Percentiles rank a stretch among this genome's conserved stretches.
These are phyloP conservation scores for Debaryomycetaceae sp. DNA, from an alignment of 1,139 yeast genomes.

Conservation along the genomic window DNA sequence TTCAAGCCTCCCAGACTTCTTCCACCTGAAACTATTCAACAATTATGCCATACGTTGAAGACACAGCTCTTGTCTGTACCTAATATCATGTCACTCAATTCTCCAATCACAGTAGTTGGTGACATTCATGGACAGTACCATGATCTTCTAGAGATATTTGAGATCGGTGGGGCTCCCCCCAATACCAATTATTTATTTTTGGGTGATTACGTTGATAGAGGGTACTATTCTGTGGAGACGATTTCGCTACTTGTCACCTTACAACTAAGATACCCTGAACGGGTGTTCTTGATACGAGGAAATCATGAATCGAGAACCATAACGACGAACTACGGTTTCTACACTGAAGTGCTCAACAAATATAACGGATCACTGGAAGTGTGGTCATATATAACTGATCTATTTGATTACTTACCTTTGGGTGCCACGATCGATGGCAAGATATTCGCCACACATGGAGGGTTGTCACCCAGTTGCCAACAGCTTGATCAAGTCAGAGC, in stretches of 20 bases:
- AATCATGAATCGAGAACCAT: conserved; percentile 96
- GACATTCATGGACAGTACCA: conserved; percentile 98
- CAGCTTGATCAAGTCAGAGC: conserved; percentile 88
- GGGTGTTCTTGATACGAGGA: conserved; percentile 82
- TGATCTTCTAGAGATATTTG: conserved; percentile 85
- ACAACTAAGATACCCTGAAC: conserved; percentile 79
- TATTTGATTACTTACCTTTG: conserved; percentile 86
- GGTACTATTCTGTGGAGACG: conserved; percentile 89
- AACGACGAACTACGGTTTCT: conserved; percentile 94
- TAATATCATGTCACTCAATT: conserved; percentile 75
- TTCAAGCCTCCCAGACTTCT: conserved; percentile 43
- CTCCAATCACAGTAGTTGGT: conserved; percentile 97
- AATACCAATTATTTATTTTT: conserved; percentile 87
- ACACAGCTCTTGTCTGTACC: conserved; percentile 37
- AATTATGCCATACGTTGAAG: conserved; percentile 42
- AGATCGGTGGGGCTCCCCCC: conserved; percentile 91
- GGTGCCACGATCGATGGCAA: conserved; percentile 91
- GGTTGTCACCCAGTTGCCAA: conserved; percentile 90
- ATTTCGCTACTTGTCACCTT: conserved; percentile 79
- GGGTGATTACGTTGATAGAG: conserved; percentile 92
- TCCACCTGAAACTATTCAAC: conserved; percentile 42
- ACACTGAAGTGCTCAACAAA: conserved; percentile 88
- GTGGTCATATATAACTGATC: conserved; percentile 87
- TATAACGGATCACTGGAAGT: conserved; percentile 74
- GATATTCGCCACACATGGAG: conserved; percentile 97